Conservation (phyloP, 1,284 basidiomycete species). For the Somion occarium region DNA sequence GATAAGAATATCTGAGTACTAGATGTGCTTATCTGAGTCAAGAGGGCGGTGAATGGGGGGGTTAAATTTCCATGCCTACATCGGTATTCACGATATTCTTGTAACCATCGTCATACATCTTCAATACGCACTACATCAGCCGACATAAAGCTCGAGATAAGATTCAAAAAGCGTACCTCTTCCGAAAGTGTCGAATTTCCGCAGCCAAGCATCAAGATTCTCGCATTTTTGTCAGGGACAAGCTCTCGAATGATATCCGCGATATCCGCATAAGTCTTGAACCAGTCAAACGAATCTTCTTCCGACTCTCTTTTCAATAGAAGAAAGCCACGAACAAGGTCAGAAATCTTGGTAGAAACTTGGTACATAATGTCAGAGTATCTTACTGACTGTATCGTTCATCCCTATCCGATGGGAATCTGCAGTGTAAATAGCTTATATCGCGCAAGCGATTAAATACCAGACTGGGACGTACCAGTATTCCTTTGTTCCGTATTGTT, state of each 20-base stretch:
- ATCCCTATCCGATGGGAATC: slow-evolving; percentile 52
- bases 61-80: slow-evolving; percentile 48
- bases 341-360: no score
- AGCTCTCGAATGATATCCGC: slow-evolving; percentile 52
- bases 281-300: slow-evolving; percentile 80
- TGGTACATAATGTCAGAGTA: slow-evolving; percentile 20
- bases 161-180: slow-evolving; percentile 42
- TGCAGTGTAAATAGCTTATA: background rate
- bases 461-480: slow-evolving; percentile 53
- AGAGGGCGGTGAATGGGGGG: background rate
- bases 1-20: slow-evolving; percentile 83
- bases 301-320: slow-evolving; percentile 48
- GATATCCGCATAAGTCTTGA: slow-evolving; percentile 72
- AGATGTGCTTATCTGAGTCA: no score
- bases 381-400: slow-evolving; percentile 65
- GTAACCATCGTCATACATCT: slow-evolving; percentile 93
- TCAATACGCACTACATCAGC: background rate
- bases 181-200: slow-evolving; percentile 83
- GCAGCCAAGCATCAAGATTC: slow-evolving; percentile 87
- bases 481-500: slow-evolving; percentile 69
- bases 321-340: background rate
- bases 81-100: slow-evolving; percentile 82
- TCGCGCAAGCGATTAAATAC: background rate
- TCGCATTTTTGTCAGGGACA: slow-evolving; percentile 59
- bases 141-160: background rate